Base-by-base conservation (phyloP, 1,284 basidiomycete species). In the Puccinia horiana region DNA sequence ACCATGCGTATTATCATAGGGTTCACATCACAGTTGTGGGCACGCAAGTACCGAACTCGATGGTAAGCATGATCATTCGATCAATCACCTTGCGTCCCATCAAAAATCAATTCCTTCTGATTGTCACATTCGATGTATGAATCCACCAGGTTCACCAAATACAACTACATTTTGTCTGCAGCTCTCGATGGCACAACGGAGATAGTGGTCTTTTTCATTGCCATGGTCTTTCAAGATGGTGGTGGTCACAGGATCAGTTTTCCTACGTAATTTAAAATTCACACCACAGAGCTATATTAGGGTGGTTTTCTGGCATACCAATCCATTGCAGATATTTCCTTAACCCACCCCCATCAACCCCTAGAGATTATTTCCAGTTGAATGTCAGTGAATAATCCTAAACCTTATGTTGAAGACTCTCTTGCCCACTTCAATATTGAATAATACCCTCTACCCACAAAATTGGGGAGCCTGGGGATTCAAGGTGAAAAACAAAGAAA, bases 221-320 rank as follows among this genome's bases (percentile, higher is more conserved):
- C 76, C 11, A 69, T 79, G 44, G 44, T 65, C 42, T 79, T 79
- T 42, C 76, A 79, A 79, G 76, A 65, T 18, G 76, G 76, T 8
- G 61, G 35, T 32, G 76, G 76, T 12, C 52, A 40, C 23, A 12
- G 12, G 56, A 37, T 79, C 20, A 52, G 56, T 5, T 56, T 75
- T 37, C 69, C 69, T 29, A 72, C 69, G 69, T 72, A 72, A 72
- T 63, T 54, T 11, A 16, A 20, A 26, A 47, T 70, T 29, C 69
- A 12, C 14, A 26, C 20, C 6, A n/a, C 42, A 42, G 11, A 72
- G 18, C 23, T 40, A 37, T n/a, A n/a, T n/a, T 29, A 72, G 14
- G 16, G 40, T 42, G 42, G 44, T 18, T 11, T 23, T 37, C 63
- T 44, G 26, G 32, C n/a, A 29, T 47, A n/a, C 44, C 2, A 42